Evolutionary conservation across 2,329 filamentous ascomycete genomes (phyloP).

Genomic region (Tolypocladium tundrense): DNA sequence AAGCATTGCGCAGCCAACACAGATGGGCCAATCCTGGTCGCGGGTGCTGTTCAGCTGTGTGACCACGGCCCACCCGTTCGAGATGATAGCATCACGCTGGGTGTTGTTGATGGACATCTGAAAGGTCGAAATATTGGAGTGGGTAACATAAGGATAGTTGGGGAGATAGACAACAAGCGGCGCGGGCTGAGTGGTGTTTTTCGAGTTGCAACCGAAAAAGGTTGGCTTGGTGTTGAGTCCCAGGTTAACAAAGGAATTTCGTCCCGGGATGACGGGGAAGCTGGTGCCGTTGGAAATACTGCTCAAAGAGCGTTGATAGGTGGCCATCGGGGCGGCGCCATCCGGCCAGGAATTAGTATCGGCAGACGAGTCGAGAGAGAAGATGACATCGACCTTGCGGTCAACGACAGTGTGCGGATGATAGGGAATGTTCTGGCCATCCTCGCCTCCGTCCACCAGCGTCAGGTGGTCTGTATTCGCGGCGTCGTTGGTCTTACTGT

Average conservation of each 20-base stretch:
- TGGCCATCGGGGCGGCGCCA: constrained; percentile 46
- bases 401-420: constrained; percentile 46
- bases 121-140: constrained; percentile 75
- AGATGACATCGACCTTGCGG: constrained; percentile 49
- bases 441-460: constrained; percentile 72
- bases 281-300: constrained; percentile 41
- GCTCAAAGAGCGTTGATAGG: constrained; percentile 41
- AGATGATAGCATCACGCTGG: constrained; percentile 69
- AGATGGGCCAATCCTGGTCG: constrained; percentile 66
- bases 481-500: constrained; percentile 30
- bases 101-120: constrained; percentile 50
- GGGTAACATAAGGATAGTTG: constrained; percentile 60
- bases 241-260: constrained; percentile 44
- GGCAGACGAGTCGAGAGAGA: constrained; percentile 54
- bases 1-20: constrained; percentile 81
- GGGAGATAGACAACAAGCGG: constrained; percentile 83
- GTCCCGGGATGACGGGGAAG: constrained; percentile 49
- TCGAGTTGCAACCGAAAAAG: constrained; percentile 56
- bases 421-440: constrained; percentile 70
- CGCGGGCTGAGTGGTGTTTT: constrained; percentile 38
- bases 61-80: constrained; percentile 78
- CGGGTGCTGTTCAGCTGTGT: constrained; percentile 74
- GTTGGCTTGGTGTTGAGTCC: constrained; percentile 48
- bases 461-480: constrained; percentile 45
- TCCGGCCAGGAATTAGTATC: constrained; percentile 52